These are phyloP conservation scores for Sporisorium graminicola DNA, from an alignment of 1,284 basidiomycete genomes.

Conservation along the genomic window DNA sequence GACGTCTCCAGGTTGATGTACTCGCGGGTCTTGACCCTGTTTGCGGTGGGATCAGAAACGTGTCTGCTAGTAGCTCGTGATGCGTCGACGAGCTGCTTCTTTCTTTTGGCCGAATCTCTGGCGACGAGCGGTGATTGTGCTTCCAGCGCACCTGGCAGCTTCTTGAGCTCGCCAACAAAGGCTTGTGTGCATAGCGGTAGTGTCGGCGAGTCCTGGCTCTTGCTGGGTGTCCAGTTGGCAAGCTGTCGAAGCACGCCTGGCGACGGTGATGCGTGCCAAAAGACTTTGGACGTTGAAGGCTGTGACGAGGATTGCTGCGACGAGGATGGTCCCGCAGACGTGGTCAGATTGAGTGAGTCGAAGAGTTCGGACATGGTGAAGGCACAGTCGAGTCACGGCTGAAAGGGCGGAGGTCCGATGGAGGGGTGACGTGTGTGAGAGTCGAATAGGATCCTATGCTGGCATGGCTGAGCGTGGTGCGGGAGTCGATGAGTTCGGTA, in stretches of 20 bases:
- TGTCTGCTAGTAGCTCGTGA: constrained; percentile 9
- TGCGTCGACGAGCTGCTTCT: constrained; percentile 23
- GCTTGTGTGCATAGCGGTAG: constrained; percentile 49
- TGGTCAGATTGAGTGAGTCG: constrained; percentile 51
- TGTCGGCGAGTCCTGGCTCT: constrained; percentile 44
- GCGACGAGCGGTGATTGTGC: constrained; percentile 38
- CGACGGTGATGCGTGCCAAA: constrained; percentile 52
- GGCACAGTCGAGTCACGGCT: background rate
- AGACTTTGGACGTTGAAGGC: constrained; percentile 47
- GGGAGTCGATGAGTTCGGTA: background rate
- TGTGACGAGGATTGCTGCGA: constrained; percentile 51
- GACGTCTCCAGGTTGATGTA: constrained; percentile 18
- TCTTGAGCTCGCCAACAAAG: constrained; percentile 47
- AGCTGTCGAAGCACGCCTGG: constrained; percentile 38
- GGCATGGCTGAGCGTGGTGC: constrained; percentile 18
- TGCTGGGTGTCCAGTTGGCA: constrained; percentile 33
- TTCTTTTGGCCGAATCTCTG: constrained; percentile 29
- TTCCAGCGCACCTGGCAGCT: constrained; percentile 33
- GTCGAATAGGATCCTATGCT: constrained; percentile 9
- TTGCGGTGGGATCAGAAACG: constrained; percentile 25
- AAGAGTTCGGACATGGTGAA: constrained; percentile 51
- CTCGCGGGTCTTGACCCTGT: constrained; percentile 11
- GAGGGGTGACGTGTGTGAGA: background rate
- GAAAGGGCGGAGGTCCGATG: background rate
- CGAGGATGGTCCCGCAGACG: constrained; percentile 30